phyloP scores from a whole-genome alignment of 495 filamentous ascomycete genomes.

The Aspergillus ostianus region DNA sequence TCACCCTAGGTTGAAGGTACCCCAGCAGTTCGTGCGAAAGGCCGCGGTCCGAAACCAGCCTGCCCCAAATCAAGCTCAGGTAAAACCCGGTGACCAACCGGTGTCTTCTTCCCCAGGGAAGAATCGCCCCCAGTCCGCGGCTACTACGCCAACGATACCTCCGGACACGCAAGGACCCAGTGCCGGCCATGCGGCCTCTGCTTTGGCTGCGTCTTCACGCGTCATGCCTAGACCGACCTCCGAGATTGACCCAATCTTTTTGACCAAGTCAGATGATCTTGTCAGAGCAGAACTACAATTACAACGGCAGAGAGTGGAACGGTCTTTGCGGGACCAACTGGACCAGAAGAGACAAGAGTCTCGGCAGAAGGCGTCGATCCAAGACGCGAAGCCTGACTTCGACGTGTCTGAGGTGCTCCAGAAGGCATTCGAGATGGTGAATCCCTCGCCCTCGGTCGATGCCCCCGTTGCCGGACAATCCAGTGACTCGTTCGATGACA shows the following conservation, averaged over 20 bases:
- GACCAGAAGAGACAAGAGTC: conserved; percentile 61
- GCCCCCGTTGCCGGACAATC: conserved; percentile 52
- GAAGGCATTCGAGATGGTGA: conserved; percentile 70
- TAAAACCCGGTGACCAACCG: conserved; percentile 25
- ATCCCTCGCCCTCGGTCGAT: conserved; percentile 55
- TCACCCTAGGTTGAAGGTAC: conserved; percentile 72
- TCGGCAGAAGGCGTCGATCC: conserved; percentile 50
- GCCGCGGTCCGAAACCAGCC: conserved; percentile 31
- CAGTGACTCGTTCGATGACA: conserved; percentile 84
- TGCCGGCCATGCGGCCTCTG: conserved; percentile 26
- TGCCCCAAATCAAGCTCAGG: conserved; percentile 22
- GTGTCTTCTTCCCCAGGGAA: not conserved
- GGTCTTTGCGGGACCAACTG: conserved; percentile 68
- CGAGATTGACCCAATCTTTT: conserved; percentile 72
- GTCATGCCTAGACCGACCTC: conserved; percentile 40
- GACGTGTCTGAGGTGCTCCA: conserved; percentile 72
- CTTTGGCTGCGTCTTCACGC: conserved; percentile 29
- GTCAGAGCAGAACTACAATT: conserved; percentile 79
- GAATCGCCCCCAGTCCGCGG: conserved; percentile 16
- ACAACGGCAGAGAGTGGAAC: conserved; percentile 78
- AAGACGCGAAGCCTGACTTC: conserved; percentile 66
- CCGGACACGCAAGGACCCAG: conserved; percentile 31
- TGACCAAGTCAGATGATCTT: conserved; percentile 81
- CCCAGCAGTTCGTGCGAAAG: conserved; percentile 57
- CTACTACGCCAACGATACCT: conserved; percentile 24